A percentile compares a stretch with the other conserved stretches of the same genome.
Conservation (phyloP, 225 moss, liverwort and hornwort genomes). For the Bryum argenteum region DNA sequence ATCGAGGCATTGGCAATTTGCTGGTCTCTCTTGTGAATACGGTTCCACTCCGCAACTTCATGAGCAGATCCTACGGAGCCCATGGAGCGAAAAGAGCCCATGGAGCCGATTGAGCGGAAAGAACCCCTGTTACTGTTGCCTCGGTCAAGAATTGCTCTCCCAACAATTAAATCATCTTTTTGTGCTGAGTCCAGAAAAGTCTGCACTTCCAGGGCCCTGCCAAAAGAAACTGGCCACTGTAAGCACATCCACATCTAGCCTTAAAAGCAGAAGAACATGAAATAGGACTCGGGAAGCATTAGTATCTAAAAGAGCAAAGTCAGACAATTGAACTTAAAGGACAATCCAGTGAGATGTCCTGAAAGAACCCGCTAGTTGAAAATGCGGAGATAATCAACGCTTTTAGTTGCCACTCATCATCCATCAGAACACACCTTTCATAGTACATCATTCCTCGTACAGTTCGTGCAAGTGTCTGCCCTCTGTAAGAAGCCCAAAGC, state of each 20-base stretch:
- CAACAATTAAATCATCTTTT: conserved; percentile 56
- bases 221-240: conserved; percentile 27
- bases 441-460: conserved; percentile 99
- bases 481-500: conserved; percentile 91
- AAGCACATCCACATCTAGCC: conserved; percentile 20
- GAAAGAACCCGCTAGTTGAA: neutral
- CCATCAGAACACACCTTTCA: conserved; percentile 60
- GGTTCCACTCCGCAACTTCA: conserved; percentile 47
- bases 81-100: conserved; percentile 49
- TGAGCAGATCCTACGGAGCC: conserved; percentile 50
- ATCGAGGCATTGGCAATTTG: conserved; percentile 67
- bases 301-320: neutral
- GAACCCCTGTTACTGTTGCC: conserved; percentile 55
- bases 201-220: conserved; percentile 79
- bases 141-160: conserved; percentile 59
- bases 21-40: conserved; percentile 42
- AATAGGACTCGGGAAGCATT: neutral
- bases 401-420: conserved; percentile 1
- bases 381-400: conserved; percentile 1
- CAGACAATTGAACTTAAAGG: conserved; percentile 5
- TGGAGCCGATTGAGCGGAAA: conserved; percentile 47
- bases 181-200: conserved; percentile 75
- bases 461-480: conserved; percentile 88
- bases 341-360: conserved; percentile 7
- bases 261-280: conserved; percentile 17